Percentiles rank a stretch among this genome's conserved stretches.
phyloP scores from a whole-genome alignment of 495 filamentous ascomycete genomes.

The Monascus purpureus region DNA sequence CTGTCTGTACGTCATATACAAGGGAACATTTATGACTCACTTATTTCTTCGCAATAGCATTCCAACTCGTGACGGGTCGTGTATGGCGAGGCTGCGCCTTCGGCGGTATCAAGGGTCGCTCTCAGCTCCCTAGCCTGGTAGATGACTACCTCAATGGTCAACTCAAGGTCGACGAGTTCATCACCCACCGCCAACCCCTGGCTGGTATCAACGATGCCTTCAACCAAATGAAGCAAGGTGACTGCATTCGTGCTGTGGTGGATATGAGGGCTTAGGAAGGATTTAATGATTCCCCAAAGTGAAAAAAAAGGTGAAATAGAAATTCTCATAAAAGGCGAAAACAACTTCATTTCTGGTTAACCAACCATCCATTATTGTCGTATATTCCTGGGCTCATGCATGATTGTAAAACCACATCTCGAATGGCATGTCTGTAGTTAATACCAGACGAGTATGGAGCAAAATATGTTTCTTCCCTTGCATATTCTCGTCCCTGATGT shows the following conservation, averaged over 20 bases:
- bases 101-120: conserved; percentile 93
- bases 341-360: too few relatives aligned
- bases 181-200: conserved; percentile 83
- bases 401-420: too few relatives aligned
- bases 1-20: not conserved
- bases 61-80: conserved; percentile 95
- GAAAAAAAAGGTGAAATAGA: not conserved
- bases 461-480: too few relatives aligned
- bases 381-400: too few relatives aligned
- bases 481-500: too few relatives aligned
- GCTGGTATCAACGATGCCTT: conserved; percentile 78
- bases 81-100: conserved; percentile 98
- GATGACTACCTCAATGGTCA: conserved; percentile 78
- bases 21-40: not conserved
- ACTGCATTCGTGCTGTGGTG: conserved; percentile 83
- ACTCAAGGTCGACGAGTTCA: conserved; percentile 98
- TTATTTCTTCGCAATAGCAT: conserved; percentile 44
- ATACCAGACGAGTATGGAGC: too few relatives aligned
- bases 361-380: too few relatives aligned
- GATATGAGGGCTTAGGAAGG: conserved; percentile 15
- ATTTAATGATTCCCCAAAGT: not conserved
- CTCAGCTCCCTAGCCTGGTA: conserved; percentile 79
- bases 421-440: too few relatives aligned
- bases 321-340: too few relatives aligned
- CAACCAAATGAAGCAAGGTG: conserved; percentile 83